Evolutionary conservation across 1,284 basidiomycete species (phyloP), one percentile per base, ranked within the genome.

Genomic region (Ceratobasidium sp.): DNA sequence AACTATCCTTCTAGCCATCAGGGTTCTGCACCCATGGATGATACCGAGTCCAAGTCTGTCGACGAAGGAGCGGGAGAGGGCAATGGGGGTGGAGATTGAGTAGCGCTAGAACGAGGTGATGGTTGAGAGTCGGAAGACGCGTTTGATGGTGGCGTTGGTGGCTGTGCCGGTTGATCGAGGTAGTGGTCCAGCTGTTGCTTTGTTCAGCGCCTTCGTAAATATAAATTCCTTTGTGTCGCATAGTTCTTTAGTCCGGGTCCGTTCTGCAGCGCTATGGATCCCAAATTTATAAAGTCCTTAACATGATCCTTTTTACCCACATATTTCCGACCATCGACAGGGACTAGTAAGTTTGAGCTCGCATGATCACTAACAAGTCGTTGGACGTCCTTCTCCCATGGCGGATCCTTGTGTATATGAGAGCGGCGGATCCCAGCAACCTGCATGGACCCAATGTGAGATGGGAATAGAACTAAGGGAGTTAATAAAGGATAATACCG

Each of bases 401-500:
- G 12, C 3, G 63, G 63, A 39, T 66, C 42, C 33, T 66, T 66
- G 39, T 66, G 63, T 42, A 66, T 66, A n/a, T 23, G 63, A 4
- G 63, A 66, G 33, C 42, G 63, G 5, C 33, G 15, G 3, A 66
- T 66, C 10, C 63, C 39, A 20, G 39, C 40, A 42, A 66, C 23
- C 63, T 66, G n/a, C n/a, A n/a, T n/a, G n/a, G n/a, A n/a, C n/a
- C n/a, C n/a, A n/a, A n/a, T n/a, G n/a, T n/a, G n/a, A n/a, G n/a
- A 66, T 58, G 39, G 23, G 33, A 63, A 63, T 46, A 28, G 39
- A 63, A 13, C 9, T 10, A 66, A 42, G 40, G 44, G 61, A 40
- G n/a, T 18, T 28, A 7, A n/a, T 61, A 28, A 61, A 33, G 46
- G 9, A 6, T 20, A 28, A 20, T 66, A 66, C 63, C 7, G 33